Percentiles rank a stretch among this genome's conserved stretches.
Conservation (phyloP, 2,329 filamentous ascomycete species). For the Thelonectria rubi region DNA sequence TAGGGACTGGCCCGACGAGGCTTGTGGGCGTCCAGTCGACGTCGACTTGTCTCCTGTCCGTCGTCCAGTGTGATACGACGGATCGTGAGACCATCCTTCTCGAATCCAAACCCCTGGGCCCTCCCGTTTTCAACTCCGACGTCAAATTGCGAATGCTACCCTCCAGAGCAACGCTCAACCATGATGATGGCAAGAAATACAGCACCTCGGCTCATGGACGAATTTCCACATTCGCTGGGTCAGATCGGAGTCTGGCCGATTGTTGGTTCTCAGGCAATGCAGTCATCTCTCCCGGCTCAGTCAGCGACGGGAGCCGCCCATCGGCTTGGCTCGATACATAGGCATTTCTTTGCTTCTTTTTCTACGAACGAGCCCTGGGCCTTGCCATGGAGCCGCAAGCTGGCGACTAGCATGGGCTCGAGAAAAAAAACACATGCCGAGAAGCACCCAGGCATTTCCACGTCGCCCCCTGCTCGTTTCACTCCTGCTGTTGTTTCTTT, state of each 20-base stretch:
- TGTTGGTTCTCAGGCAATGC: slow-evolving; percentile 22
- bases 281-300: slow-evolving; percentile 8
- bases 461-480: neutral
- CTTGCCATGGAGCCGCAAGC: neutral
- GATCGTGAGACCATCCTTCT: slow-evolving; percentile 24
- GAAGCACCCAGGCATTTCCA: neutral
- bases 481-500: neutral
- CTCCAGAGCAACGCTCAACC: slow-evolving; percentile 6
- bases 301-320: slow-evolving; percentile 4
- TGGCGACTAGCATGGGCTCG: neutral
- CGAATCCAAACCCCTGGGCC: slow-evolving; percentile 21
- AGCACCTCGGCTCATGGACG: slow-evolving; percentile 10
- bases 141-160: slow-evolving; percentile 24
- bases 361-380: neutral
- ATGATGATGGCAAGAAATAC: slow-evolving; percentile 9
- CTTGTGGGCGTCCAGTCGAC: slow-evolving; percentile 12
- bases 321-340: neutral
- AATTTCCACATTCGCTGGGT: slow-evolving; percentile 1
- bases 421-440: neutral
- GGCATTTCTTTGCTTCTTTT: slow-evolving; percentile 19
- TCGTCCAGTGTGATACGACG: slow-evolving; percentile 14
- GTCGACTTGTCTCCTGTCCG: slow-evolving; percentile 20
- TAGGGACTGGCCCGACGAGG: slow-evolving; percentile 2
- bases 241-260: slow-evolving; percentile 15
- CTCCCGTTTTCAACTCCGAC: slow-evolving; percentile 12